A percentile compares a stretch with the other conserved stretches of the same genome.
phyloP scores from a whole-genome alignment of 1,284 basidiomycete genomes.

The Chalciporus sp. region DNA sequence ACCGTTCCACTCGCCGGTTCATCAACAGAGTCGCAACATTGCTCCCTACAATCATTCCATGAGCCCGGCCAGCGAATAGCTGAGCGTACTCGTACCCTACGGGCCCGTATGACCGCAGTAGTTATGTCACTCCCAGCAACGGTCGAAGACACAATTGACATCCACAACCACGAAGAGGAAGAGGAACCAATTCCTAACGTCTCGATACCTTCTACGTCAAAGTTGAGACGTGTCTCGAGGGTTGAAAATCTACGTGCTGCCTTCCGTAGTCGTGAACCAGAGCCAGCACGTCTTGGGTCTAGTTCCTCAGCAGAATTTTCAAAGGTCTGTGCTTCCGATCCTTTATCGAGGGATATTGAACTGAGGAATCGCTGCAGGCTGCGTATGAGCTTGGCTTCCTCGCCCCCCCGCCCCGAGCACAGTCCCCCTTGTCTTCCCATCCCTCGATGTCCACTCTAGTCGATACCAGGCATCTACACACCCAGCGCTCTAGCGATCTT shows the following conservation, averaged over 20 bases:
- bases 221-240: conserved; percentile 28
- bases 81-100: conserved; percentile 26
- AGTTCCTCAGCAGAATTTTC: conserved; percentile 10
- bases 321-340: conserved; percentile 21
- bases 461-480: conserved; percentile 11
- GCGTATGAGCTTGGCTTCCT: conserved; percentile 29
- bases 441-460: conserved; percentile 32
- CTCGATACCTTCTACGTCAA: conserved; percentile 8
- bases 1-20: not conserved
- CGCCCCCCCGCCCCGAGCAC: not conserved
- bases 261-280: conserved; percentile 20
- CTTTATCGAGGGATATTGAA: not conserved
- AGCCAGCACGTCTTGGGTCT: conserved; percentile 9
- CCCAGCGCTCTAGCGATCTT: conserved; percentile 13
- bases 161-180: conserved; percentile 8
- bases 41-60: conserved; percentile 15
- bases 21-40: conserved; percentile 9
- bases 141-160: conserved; percentile 20
- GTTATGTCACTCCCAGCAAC: conserved; percentile 32
- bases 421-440: conserved; percentile 17
- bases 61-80: conserved; percentile 31
- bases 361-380: conserved; percentile 15
- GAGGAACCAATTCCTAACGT: conserved; percentile 1
- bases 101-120: conserved; percentile 30
- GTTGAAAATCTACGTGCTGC: conserved; percentile 26